Conservation (phyloP, 2,329 filamentous ascomycete species). For the Malbranchea zuffiana region DNA sequence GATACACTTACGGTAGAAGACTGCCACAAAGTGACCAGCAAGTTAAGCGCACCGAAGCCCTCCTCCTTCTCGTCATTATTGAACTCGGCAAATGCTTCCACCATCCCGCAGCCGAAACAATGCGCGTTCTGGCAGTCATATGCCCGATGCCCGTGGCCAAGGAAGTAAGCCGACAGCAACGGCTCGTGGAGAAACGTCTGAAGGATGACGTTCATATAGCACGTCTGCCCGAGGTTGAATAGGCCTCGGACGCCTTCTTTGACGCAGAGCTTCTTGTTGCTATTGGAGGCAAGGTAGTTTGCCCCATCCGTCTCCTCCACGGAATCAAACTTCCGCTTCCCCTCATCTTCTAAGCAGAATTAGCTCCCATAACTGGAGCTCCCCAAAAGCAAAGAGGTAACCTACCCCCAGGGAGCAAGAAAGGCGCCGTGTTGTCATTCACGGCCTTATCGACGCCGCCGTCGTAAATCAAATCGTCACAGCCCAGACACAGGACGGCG, state of each 20-base stretch:
- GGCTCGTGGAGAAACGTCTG: conserved; percentile 92
- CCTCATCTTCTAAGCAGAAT: conserved; percentile 13
- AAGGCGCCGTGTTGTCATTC: conserved; percentile 10
- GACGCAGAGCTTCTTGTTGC: conserved; percentile 67
- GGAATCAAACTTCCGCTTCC: conserved; percentile 26
- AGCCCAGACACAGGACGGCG: conserved; percentile 31
- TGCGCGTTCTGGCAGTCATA: conserved; percentile 54
- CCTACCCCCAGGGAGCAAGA: background rate
- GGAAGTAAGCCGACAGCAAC: conserved; percentile 79
- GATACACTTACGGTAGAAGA: conserved; percentile 7
- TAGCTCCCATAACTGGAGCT: background rate
- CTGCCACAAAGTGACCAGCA: conserved; percentile 83
- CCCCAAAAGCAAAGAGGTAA: background rate
- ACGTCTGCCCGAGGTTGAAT: conserved; percentile 97
- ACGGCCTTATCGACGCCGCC: conserved; percentile 29
- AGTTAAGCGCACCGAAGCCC: conserved; percentile 79
- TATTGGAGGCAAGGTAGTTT: conserved; percentile 66
- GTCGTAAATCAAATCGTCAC: conserved; percentile 35
- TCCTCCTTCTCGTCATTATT: conserved; percentile 58
- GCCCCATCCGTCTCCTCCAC: conserved; percentile 51
- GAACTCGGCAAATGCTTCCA: conserved; percentile 54
- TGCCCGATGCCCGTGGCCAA: conserved; percentile 77
- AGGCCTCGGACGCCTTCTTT: conserved; percentile 82
- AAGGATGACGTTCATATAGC: conserved; percentile 93
- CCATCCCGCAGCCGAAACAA: conserved; percentile 51